Conservation (phyloP, 2,329 filamentous ascomycete genomes). For the Myriosclerotinia curreyana region DNA sequence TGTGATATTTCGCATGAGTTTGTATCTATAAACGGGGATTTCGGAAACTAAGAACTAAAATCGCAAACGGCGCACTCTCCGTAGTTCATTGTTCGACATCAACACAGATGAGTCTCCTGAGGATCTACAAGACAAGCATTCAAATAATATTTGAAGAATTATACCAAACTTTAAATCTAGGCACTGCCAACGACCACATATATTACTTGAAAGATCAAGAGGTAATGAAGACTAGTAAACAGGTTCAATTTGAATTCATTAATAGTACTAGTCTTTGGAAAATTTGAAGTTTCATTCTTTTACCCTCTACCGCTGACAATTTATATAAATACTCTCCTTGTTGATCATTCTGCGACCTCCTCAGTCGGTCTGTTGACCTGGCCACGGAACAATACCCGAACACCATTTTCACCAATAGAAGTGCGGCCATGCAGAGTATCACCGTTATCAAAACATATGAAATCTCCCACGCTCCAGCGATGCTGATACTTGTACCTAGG, state of each 20-base stretch:
- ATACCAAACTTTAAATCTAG: neutral
- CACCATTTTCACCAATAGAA: neutral
- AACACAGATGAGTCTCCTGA: neutral
- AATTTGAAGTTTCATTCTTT: too few species aligned
- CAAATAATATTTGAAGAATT: neutral
- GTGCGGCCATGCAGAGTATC: neutral
- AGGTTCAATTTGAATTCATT: neutral
- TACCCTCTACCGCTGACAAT: neutral
- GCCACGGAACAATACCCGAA: neutral
- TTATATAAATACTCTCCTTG: neutral
- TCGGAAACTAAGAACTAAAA: conserved; percentile 48
- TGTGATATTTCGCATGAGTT: conserved; percentile 83
- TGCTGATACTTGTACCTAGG: neutral
- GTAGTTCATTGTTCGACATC: neutral
- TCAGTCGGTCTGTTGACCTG: neutral
- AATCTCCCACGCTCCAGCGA: neutral
- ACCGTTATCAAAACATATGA: neutral
- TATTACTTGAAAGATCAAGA: neutral
- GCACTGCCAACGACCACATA: neutral
- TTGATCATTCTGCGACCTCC: neutral
- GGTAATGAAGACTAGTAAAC: neutral
- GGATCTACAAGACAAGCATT: too few species aligned
- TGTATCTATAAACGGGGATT: conserved; percentile 61
- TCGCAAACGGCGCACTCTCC: neutral
- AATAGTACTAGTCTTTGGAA: too few species aligned